phyloP scores from a whole-genome alignment of 495 filamentous ascomycete genomes.

The Aspergillus haitiensis region DNA sequence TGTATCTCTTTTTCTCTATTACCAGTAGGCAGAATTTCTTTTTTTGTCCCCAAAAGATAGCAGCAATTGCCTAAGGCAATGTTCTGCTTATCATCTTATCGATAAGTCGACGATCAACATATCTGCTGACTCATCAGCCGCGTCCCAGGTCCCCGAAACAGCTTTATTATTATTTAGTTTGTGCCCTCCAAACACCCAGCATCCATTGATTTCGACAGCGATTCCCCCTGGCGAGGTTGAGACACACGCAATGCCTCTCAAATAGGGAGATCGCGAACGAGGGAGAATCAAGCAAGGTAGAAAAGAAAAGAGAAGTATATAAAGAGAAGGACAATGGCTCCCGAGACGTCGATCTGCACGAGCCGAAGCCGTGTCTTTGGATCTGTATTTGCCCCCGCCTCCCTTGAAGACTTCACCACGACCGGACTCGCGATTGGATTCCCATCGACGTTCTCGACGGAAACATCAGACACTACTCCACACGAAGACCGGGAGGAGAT shows the following conservation, averaged over 20 bases:
- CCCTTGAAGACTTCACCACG: conserved; percentile 34
- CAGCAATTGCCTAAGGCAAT: too few species aligned
- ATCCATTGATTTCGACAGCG: too few species aligned
- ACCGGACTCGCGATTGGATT: conserved; percentile 16
- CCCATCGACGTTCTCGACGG: conserved; percentile 7
- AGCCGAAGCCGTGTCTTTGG: conserved; percentile 48
- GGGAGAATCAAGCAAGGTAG: too few species aligned
- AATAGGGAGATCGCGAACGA: neutral
- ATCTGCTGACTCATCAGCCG: conserved; percentile 16
- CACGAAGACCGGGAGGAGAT: neutral
- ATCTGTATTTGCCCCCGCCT: conserved; percentile 54
- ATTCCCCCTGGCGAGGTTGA: too few species aligned
- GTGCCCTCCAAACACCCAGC: neutral
- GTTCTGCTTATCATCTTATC: conserved; percentile 15
- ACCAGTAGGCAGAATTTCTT: too few species aligned
- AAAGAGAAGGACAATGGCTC: conserved; percentile 9
- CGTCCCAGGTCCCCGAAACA: neutral
- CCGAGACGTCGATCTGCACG: conserved; percentile 31
- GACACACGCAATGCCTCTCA: conserved; percentile 10
- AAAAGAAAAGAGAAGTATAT: too few species aligned
- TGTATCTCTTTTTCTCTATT: too few species aligned
- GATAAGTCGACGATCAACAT: conserved; percentile 17
- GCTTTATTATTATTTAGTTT: conserved; percentile 4
- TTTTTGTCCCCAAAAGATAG: too few species aligned
- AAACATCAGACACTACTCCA: neutral